Evolutionary conservation across 345 rosid species (phyloP).

Genomic region (Eucalyptus sideroxylon): DNA sequence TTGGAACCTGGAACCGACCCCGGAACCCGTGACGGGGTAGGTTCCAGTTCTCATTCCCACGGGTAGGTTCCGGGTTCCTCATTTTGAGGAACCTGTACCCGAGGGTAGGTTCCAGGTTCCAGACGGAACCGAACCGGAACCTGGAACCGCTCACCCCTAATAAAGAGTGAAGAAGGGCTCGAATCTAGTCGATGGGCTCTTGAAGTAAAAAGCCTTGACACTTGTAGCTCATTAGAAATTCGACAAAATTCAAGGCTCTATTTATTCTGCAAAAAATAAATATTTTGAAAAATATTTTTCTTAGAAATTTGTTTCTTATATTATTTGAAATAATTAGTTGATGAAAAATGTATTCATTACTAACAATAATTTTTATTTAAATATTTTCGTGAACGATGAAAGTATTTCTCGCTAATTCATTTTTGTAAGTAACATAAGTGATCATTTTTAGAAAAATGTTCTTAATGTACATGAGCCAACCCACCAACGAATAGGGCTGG

Average conservation of each 20-base stretch:
- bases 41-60: too few species aligned
- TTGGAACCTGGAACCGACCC: too few species aligned
- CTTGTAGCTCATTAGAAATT: neutral
- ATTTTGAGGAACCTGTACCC: too few species aligned
- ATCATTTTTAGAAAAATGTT: too few species aligned
- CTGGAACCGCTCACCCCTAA: too few species aligned
- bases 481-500: fast-evolving
- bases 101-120: too few species aligned
- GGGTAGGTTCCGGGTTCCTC: too few species aligned
- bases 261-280: neutral
- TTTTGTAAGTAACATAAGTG: neutral
- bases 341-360: neutral
- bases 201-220: neutral
- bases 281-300: neutral
- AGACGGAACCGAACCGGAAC: too few species aligned
- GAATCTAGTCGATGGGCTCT: neutral
- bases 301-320: neutral
- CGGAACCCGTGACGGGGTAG: too few species aligned
- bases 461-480: neutral
- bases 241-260: neutral
- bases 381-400: too few species aligned
- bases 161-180: neutral
- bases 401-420: too few species aligned
- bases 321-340: too few species aligned
- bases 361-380: neutral